Percentiles rank a stretch among this genome's conserved stretches.
These are phyloP conservation scores for Limnanthes douglasii DNA, from an alignment of 345 rosid genomes.

Conservation along the genomic window DNA sequence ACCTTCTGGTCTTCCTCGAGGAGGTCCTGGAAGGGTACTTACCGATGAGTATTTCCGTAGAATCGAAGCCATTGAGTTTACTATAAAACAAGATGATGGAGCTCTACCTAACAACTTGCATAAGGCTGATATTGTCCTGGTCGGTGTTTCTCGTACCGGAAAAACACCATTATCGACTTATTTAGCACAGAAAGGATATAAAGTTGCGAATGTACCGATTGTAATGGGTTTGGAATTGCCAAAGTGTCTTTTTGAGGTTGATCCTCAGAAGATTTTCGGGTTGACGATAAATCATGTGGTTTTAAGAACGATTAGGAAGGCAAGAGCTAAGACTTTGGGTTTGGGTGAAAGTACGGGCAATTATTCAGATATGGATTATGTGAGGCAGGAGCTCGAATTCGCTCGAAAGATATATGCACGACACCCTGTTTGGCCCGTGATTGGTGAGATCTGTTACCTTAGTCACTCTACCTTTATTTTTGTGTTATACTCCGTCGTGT, in stretches of 20 bases:
- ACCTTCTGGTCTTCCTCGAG: slow-evolving; percentile 77
- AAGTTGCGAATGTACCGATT: slow-evolving; percentile 77
- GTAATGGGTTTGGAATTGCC: slow-evolving; percentile 64
- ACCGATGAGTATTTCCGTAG: slow-evolving; percentile 53
- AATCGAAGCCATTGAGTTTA: slow-evolving; percentile 79
- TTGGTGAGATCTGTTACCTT: slow-evolving; percentile 27
- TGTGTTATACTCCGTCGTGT: background rate
- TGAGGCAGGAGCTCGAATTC: slow-evolving; percentile 50
- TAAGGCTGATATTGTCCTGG: slow-evolving; percentile 58
- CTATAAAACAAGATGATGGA: slow-evolving; percentile 85
- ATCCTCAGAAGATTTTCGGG: slow-evolving; percentile 59
- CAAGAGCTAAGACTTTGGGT: slow-evolving; percentile 64
- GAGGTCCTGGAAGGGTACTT: slow-evolving; percentile 35
- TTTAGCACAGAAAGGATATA: slow-evolving; percentile 73
- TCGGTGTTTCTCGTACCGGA: slow-evolving; percentile 76
- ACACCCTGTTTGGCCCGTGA: slow-evolving; percentile 80
- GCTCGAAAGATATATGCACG: slow-evolving; percentile 47
- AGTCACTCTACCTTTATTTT: background rate
- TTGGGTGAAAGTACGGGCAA: slow-evolving; percentile 37
- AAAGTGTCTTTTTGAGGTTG: slow-evolving; percentile 40
- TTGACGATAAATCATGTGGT: slow-evolving; percentile 58
- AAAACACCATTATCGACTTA: slow-evolving; percentile 79
- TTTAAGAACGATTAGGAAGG: slow-evolving; percentile 55
- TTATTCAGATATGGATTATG: slow-evolving; percentile 68
- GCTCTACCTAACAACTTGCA: slow-evolving; percentile 58